Base-by-base conservation (phyloP, 495 filamentous ascomycete species). In the Podospora pseudocomata region DNA sequence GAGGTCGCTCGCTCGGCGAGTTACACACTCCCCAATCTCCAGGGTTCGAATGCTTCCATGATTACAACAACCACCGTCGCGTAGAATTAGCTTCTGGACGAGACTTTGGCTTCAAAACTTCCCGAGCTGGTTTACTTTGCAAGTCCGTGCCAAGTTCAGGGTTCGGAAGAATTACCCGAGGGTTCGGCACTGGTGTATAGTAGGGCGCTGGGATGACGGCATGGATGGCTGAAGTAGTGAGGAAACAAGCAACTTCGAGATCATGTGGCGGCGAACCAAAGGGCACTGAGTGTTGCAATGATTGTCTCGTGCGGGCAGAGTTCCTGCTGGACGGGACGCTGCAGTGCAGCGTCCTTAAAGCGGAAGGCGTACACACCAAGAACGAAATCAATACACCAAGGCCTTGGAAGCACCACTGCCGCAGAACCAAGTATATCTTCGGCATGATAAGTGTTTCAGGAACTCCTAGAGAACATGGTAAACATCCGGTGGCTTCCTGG, bases 121-220 rank as follows among this genome's bases (percentile, higher is more conserved):
- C 18, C 39, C 39, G 39, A 49, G 39, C 39, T 16, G 39, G 39
- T 49, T 49, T 49, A 18, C 13, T 11, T 49, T 49, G 39, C 39
- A 49, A 49, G 39, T 49, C 39, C 39, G 39, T 49, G 39, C 39
- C 39, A 49, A 49, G 39, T 49, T 49, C 39, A 49, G 39, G 9
- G 39, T 49, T 49, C 13, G 61, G 61, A 32, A 44, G 61, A 44
- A 44, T 18, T 28, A 63, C 61, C 61, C 61, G 61, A 63, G 30
- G 30, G 23, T 44, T 63, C 61, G 61, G 61, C 61, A 63, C 61
- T 63, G 32, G n/a, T 32, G 32, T 63, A 9, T 53, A 32, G 30
- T 15, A 58, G 55, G 55, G 4, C 5, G 27, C 15, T 34, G 34
- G 34, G 32, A 19, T 19, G 32, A 28, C 30, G 15, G 61, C 15